Base-by-base conservation (phyloP, 2,329 filamentous ascomycete genomes). In the Nemania serpens region DNA sequence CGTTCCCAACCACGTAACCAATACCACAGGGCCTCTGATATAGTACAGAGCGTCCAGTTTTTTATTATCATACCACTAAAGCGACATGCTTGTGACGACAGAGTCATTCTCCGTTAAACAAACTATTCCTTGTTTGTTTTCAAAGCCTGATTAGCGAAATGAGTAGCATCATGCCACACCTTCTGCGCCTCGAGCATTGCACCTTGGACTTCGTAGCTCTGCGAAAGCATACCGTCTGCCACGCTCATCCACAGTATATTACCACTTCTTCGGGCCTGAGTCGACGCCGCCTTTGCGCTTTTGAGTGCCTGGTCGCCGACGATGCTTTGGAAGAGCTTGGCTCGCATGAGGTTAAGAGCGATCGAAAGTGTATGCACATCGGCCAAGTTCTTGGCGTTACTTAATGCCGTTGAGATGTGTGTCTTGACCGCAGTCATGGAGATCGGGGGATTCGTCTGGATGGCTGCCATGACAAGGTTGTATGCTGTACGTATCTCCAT, bases 361-460 rank as follows among this genome's bases (percentile, higher is more conserved):
- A 97, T 90, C 49, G 88, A 88, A n/a, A 93, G 83, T 55, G 93
- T 89, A 66, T 96, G 90, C 33, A 86, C 86, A 73, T 97, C 97
- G 56, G 82, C 81, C 9, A 89, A 87, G 7, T 81, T 79, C 65
- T 89, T 88, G 12, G 91, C 88, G 2, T 87, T 85, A 41, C 84
- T 82, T 43, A 97, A 82, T 2, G 92, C 90, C 41, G 83, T 81
- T 62, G 91, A 87, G 55, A 97, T 88, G 70, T 89, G 87, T 42
- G 88, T 84, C 75, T 97, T 97, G 58, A 90, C 88, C 63, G 89
- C 85, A 61, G 91, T 87, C 63, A 95, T 89, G 25, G 89, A 85
- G 51, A 81, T 84, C 68, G 77, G 85, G 73, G 79, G 89, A 70
- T 83, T 81, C 1, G 85, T 86, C 49, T 82, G 78, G 5, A 90